Base-by-base conservation (phyloP, 345 rosid species). In the Brassica carinata region DNA sequence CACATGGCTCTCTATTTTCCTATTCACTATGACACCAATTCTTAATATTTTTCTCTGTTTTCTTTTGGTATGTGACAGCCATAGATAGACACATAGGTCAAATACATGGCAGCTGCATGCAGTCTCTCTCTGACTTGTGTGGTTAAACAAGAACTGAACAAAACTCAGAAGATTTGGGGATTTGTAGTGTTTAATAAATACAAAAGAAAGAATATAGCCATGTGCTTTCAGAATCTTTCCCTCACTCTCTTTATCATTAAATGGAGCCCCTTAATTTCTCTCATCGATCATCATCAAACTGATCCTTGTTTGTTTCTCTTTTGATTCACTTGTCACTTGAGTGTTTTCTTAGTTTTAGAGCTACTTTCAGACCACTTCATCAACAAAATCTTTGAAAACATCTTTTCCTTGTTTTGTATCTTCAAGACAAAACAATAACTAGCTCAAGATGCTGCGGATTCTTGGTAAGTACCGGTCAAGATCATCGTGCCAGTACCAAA, bases 401-500 rank as follows among this genome's bases (percentile, higher is more conserved):
- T 71, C 19, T 53, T 31, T 72, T 64, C 11, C 67, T 9, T 64
- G 45, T 18, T 65, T 55, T 55, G 38, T 77, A 17, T 72, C 19
- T 65, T 23, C 67, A 2, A 66, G 55, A 45, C 55, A 45, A 38
- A 65, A 76, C 69, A 72, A 65, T 7, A 38, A 65, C 3, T 65
- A 65, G 68, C 27, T 72, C 48, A 72, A 74, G 78, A 73, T 77
- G 74, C 23, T 82, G 66, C 78, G 63, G 72, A 68, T 68, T 13
- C 17, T 74, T 63, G 14, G 79, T 43, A 81, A 64, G 72, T 30
- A 40, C 64, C 69, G 77, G 43, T 58, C 73, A 59, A 72, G 73
- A 73, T 71, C 73, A 45, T 31, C 77, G 19, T 61, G 72, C 27
- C 83, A 85, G 17, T 87, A 87, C 63, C 75, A 83, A 83, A 87